phyloP scores from a whole-genome alignment of 805 yeast genomes.

The Helenozyma baotianmanensis region DNA sequence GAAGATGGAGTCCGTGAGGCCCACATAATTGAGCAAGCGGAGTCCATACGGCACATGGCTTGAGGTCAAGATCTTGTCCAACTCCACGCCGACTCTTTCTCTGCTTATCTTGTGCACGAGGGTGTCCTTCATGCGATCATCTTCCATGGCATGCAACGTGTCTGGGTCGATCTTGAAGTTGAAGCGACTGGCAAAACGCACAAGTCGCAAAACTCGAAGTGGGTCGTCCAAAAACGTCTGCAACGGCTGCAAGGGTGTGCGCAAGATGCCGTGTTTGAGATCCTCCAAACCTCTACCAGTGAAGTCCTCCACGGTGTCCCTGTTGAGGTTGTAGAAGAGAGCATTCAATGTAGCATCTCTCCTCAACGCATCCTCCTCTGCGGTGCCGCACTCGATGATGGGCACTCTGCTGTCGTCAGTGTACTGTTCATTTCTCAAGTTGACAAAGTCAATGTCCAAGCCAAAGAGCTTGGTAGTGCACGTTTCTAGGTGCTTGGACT shows the following conservation, averaged over 20 bases:
- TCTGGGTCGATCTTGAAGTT: conserved; percentile 58
- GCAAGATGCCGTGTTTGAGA: conserved; percentile 58
- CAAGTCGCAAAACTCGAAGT: conserved; percentile 74
- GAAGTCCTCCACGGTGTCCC: conserved; percentile 72
- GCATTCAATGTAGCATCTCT: conserved; percentile 96
- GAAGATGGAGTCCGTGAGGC: conserved; percentile 58
- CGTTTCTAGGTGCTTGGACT: conserved; percentile 93
- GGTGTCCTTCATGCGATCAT: conserved; percentile 50
- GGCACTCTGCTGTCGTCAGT: conserved; percentile 87
- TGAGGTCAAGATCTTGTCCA: conserved; percentile 71
- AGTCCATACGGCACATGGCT: conserved; percentile 61
- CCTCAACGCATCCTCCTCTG: conserved; percentile 84
- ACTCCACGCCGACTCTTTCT: conserved; percentile 85
- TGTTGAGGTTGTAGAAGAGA: conserved; percentile 75
- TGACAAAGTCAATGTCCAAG: conserved; percentile 90
- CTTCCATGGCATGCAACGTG: conserved; percentile 62
- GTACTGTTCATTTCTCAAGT: conserved; percentile 82
- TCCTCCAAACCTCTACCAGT: conserved; percentile 76
- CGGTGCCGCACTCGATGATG: conserved; percentile 75
- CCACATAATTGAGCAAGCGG: conserved; percentile 49
- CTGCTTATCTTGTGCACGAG: conserved; percentile 74
- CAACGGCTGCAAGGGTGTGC: conserved; percentile 84
- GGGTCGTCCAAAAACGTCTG: conserved; percentile 95
- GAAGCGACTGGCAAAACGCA: conserved; percentile 81
- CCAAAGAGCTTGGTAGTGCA: conserved; percentile 86